Conservation (phyloP, 2,329 filamentous ascomycete species). For the Aureobasidium sp. region DNA sequence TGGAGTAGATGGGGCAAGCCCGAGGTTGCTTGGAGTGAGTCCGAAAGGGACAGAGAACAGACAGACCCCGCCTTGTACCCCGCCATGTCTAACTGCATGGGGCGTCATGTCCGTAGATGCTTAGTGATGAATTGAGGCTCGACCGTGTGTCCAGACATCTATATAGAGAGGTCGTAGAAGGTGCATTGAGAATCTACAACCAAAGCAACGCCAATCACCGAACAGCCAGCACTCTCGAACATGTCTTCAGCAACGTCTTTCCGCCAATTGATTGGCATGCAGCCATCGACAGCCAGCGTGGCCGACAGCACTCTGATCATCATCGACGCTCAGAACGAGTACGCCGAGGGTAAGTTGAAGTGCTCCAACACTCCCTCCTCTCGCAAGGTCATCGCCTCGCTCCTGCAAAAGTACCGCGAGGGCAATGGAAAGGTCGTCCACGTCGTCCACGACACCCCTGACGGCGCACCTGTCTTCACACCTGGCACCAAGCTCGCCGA, state of each 20-base stretch:
- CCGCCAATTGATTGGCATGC: slow-evolving; percentile 47
- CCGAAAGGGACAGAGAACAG: not conserved
- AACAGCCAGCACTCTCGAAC: not conserved
- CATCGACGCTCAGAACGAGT: slow-evolving; percentile 63
- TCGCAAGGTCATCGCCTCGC: slow-evolving; percentile 47
- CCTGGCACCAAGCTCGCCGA: slow-evolving; percentile 51
- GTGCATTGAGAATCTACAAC: not conserved
- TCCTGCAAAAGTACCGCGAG: slow-evolving; percentile 54
- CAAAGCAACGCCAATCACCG: not conserved
- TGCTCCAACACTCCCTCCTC: slow-evolving; percentile 47
- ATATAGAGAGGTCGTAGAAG: not conserved
- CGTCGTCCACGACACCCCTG: slow-evolving; percentile 51
- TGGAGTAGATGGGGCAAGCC: not conserved
- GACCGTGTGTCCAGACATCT: not conserved
- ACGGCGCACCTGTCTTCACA: slow-evolving; percentile 59
- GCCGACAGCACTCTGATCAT: slow-evolving; percentile 56
- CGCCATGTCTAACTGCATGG: slow-evolving; percentile 1
- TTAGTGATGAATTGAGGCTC: not conserved
- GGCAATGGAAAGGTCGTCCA: slow-evolving; percentile 51
- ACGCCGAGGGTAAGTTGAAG: slow-evolving; percentile 49
- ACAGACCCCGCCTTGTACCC: not conserved
- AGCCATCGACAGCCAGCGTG: slow-evolving; percentile 48
- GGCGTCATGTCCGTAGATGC: not conserved
- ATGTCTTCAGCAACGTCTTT: slow-evolving; percentile 31
- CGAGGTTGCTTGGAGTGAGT: not conserved